These are phyloP conservation scores for Nicotiana otophora DNA, from an alignment of 257 asterid species.

Conservation along the genomic window DNA sequence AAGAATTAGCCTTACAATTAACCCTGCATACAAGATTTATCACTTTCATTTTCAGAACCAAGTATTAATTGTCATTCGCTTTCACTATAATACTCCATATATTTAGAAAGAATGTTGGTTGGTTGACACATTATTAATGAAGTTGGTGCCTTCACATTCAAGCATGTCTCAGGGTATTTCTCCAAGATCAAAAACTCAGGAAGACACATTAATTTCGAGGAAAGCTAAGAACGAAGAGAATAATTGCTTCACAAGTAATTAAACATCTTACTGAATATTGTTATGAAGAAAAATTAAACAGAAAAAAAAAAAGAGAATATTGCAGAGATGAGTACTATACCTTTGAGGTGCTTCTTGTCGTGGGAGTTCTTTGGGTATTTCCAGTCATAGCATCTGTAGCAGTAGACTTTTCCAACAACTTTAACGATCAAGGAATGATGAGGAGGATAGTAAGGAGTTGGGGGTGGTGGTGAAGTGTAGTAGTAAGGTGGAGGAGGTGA, in stretches of 20 bases:
- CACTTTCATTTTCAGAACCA: background rate
- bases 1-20: background rate
- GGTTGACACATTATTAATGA: background rate
- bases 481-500: constrained; percentile 25
- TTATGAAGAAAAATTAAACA: background rate
- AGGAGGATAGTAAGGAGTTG: constrained; percentile 31
- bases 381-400: constrained; percentile 62
- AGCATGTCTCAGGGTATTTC: background rate
- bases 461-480: constrained; percentile 28
- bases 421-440: constrained; percentile 46
- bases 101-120: background rate
- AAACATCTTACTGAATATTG: background rate
- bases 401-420: constrained; percentile 74
- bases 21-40: background rate
- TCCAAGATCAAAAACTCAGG: background rate
- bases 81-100: background rate
- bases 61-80: background rate
- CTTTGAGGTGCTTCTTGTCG: constrained; percentile 68
- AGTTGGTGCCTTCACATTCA: background rate
- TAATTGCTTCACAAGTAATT: background rate
- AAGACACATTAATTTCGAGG: background rate
- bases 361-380: constrained; percentile 57
- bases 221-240: background rate
- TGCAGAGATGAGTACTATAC: constrained; percentile 19
- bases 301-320: background rate